These are phyloP conservation scores for Starmerella gropengiesseri DNA, from an alignment of 805 yeast species.

Conservation along the genomic window DNA sequence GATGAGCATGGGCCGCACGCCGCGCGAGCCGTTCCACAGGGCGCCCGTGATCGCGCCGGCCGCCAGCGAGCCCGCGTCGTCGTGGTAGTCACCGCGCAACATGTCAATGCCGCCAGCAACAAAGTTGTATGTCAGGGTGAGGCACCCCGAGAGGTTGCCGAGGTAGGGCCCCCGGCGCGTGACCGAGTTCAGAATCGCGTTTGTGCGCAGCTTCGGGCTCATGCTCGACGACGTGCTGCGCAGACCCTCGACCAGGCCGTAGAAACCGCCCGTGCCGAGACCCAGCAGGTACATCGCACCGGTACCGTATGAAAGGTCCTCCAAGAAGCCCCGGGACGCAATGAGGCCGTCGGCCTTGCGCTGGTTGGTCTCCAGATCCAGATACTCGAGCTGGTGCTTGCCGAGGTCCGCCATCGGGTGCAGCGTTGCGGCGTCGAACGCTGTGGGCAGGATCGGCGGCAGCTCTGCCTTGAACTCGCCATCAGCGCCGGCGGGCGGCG, in stretches of 20 bases:
- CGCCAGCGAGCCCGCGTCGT: constrained; percentile 66
- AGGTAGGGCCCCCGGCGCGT: constrained; percentile 93
- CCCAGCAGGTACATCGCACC: constrained; percentile 83
- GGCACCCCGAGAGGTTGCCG: constrained; percentile 91
- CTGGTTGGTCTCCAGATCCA: constrained; percentile 55
- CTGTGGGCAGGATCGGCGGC: constrained; percentile 17
- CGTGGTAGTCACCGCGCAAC: constrained; percentile 72
- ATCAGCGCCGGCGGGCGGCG: neutral
- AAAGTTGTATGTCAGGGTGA: constrained; percentile 80
- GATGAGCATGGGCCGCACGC: constrained; percentile 77
- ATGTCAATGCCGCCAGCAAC: constrained; percentile 70
- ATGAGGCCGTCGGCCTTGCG: constrained; percentile 60
- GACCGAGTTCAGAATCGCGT: constrained; percentile 81
- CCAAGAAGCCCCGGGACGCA: constrained; percentile 97
- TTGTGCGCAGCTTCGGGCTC: constrained; percentile 70
- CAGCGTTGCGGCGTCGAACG: constrained; percentile 57
- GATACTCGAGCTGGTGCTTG: constrained; percentile 66
- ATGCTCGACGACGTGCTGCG: constrained; percentile 62
- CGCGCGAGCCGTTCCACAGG: constrained; percentile 72
- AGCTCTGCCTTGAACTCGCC: constrained; percentile 9
- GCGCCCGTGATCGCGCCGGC: constrained; percentile 94
- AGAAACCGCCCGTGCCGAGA: constrained; percentile 78
- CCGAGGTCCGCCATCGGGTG: constrained; percentile 92
- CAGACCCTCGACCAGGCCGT: constrained; percentile 81
- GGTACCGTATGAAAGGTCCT: constrained; percentile 94